Conservation (phyloP, 2,329 filamentous ascomycete genomes). For the Verticillium nubilum region DNA sequence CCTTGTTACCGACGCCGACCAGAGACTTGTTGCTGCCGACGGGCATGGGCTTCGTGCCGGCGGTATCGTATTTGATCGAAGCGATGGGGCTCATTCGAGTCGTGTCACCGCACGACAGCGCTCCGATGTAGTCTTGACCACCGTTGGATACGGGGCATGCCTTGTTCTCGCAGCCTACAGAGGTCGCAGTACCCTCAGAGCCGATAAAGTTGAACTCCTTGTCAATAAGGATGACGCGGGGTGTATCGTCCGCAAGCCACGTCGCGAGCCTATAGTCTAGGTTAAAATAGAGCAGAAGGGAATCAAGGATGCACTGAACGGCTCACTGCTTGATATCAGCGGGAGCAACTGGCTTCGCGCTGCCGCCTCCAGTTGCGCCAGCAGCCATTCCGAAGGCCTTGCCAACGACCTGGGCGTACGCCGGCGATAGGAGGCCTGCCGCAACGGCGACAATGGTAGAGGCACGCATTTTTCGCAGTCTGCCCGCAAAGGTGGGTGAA, state of each 20-base stretch:
- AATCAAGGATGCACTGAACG: too few species aligned
- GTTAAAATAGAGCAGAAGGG: too few species aligned
- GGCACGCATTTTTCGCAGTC: too few species aligned
- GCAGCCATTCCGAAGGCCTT: slow-evolving; percentile 20
- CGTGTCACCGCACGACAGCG: too few species aligned
- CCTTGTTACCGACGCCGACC: slow-evolving; percentile 17
- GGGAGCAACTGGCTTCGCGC: slow-evolving; percentile 25
- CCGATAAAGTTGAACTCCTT: slow-evolving; percentile 19
- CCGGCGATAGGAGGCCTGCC: neutral
- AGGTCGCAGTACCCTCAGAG: slow-evolving; percentile 10
- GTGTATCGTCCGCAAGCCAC: slow-evolving; percentile 2
- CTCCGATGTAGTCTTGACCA: slow-evolving; percentile 13
- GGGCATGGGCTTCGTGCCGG: slow-evolving; percentile 15
- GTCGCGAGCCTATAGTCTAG: neutral
- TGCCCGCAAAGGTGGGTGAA: too few species aligned
- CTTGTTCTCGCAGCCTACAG: slow-evolving; percentile 13
- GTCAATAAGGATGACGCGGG: slow-evolving; percentile 15
- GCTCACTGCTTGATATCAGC: too few species aligned
- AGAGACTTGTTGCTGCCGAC: slow-evolving; percentile 24
- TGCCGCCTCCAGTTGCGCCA: slow-evolving; percentile 45
- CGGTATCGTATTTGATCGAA: slow-evolving; percentile 17
- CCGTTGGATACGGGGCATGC: slow-evolving; percentile 13
- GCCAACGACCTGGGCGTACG: slow-evolving; percentile 18
- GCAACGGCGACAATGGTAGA: too few species aligned
- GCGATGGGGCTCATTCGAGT: too few species aligned